Percentiles rank a stretch among this genome's conserved stretches.
phyloP scores from a whole-genome alignment of 768 basidiomycete species.

The Collybia mongolica region DNA sequence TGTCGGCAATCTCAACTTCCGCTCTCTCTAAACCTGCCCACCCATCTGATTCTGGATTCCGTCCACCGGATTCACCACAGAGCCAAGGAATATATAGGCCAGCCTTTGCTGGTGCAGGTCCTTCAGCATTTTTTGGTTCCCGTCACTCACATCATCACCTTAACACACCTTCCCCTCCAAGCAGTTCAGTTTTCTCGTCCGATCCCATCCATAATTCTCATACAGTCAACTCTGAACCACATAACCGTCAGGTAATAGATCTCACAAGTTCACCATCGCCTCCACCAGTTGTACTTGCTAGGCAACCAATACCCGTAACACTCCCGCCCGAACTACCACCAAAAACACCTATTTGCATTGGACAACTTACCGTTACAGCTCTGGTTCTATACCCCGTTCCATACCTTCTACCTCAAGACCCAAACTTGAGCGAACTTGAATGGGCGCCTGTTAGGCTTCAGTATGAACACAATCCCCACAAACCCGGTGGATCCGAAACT shows the following conservation, averaged over 20 bases:
- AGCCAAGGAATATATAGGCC: constrained; percentile 8
- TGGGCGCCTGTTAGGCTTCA: constrained; percentile 71
- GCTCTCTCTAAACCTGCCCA: neutral
- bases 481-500: constrained; percentile 60
- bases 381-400: constrained; percentile 81
- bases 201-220: constrained; percentile 19
- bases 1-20: neutral
- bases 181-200: constrained; percentile 16
- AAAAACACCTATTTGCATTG: constrained; percentile 87
- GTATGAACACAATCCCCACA: constrained; percentile 64
- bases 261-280: constrained; percentile 66
- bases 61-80: neutral
- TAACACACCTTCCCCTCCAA: constrained; percentile 24
- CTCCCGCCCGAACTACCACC: constrained; percentile 65
- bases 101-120: constrained; percentile 13
- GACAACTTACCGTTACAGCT: constrained; percentile 78
- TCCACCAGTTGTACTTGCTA: constrained; percentile 32
- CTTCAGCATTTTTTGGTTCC: constrained; percentile 13
- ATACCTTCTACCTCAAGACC: constrained; percentile 55
- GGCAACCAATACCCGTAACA: constrained; percentile 21
- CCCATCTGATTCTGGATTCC: no score
- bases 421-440: constrained; percentile 42
- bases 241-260: constrained; percentile 65
- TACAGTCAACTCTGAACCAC: constrained; percentile 17
- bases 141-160: constrained; percentile 20